Evolutionary conservation across 2,329 filamentous ascomycete species (phyloP).

Genomic region (Fusarium begoniae): DNA sequence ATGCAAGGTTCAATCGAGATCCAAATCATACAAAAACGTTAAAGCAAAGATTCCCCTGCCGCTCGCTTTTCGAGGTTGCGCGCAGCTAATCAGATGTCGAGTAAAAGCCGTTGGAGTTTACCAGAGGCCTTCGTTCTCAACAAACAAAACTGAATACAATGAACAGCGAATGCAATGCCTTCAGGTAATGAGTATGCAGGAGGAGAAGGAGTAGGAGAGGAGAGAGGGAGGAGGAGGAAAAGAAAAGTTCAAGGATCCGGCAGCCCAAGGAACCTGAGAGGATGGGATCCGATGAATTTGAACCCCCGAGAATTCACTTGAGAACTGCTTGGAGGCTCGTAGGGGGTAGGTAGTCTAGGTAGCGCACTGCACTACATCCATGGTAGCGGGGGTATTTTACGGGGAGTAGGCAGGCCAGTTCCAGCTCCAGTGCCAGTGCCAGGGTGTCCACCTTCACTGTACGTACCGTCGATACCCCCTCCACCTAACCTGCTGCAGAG

Average conservation of each 20-base stretch:
- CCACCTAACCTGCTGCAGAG: neutral
- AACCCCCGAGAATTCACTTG: slow-evolving; percentile 32
- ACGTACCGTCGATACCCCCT: neutral
- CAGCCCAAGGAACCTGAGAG: slow-evolving; percentile 27
- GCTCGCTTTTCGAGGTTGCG: slow-evolving; percentile 3
- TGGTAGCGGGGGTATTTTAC: slow-evolving; percentile 26
- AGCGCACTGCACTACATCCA: slow-evolving; percentile 11
- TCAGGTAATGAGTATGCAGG: neutral
- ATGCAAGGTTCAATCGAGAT: slow-evolving; percentile 22
- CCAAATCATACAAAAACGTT: slow-evolving; percentile 1
- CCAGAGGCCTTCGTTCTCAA: slow-evolving; percentile 1
- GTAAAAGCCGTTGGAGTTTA: slow-evolving; percentile 2
- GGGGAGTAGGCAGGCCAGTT: slow-evolving; percentile 4
- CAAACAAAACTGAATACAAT: slow-evolving; percentile 1
- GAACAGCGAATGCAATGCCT: neutral
- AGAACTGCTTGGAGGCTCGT: slow-evolving; percentile 23
- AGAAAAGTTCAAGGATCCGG: slow-evolving; percentile 23
- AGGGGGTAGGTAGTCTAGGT: slow-evolving; percentile 11
- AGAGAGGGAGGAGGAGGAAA: slow-evolving; percentile 3
- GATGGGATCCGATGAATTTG: slow-evolving; percentile 39
- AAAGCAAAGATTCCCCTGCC: slow-evolving; percentile 6
- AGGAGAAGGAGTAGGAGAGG: slow-evolving; percentile 3
- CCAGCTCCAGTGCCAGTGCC: slow-evolving; percentile 2
- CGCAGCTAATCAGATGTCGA: neutral
- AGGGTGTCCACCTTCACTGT: slow-evolving; percentile 23